Evolutionary conservation across 2,329 filamentous ascomycete genomes (phyloP), one percentile per base, ranked within the genome.

Genomic region (Cladobotryum protrusum): DNA sequence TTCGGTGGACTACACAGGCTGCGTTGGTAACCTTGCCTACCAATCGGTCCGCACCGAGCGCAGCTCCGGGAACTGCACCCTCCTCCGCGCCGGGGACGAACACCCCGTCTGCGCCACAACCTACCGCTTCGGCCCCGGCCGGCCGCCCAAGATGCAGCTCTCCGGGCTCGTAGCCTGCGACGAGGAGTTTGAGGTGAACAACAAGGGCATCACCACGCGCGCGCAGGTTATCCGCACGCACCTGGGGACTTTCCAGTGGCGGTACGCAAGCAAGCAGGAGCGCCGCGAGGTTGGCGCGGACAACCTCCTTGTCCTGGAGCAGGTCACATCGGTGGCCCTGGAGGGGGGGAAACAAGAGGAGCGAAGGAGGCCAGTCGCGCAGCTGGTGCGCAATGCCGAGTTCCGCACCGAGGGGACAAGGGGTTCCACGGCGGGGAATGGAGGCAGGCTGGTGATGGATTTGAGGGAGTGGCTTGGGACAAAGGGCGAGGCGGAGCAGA

Each of bases 51-150:
- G 80, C 4, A 68, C 69, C 11, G 63, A 64, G 8, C 67, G 69
- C 41, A 60, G 65, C 52, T 80, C 77, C 1, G 77, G 72, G 3
- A 72, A 67, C 33, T 72, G 76, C 53, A 69, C 71, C 54, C 72
- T 81, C 43, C 62, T 76, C 4, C 63, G 74, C 34, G 71, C 67
- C 18, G 65, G 70, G 34, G 67, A 70, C 13, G 59, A 59, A n/a
- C 50, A 58, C 12, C 63, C 72, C 5, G 57, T 81, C n/a, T 74
- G 71, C 54, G 68, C 62, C 1, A 83, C 80, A 0, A 73, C 70
- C 3, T 83, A 83, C 63, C 75, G 73, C 54, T 82, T 76, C 57
- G 80, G 81, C 0, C 79, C 79, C 1, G 70, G 70, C 37, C 70
- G 71, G 2, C 71, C 76, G 6, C 80, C 81, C 3, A 62, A 71